Percentiles rank a stretch among this genome's conserved stretches.
Evolutionary conservation across 257 asterid genomes (phyloP).

Genomic region (Capsicum rhomboideum): DNA sequence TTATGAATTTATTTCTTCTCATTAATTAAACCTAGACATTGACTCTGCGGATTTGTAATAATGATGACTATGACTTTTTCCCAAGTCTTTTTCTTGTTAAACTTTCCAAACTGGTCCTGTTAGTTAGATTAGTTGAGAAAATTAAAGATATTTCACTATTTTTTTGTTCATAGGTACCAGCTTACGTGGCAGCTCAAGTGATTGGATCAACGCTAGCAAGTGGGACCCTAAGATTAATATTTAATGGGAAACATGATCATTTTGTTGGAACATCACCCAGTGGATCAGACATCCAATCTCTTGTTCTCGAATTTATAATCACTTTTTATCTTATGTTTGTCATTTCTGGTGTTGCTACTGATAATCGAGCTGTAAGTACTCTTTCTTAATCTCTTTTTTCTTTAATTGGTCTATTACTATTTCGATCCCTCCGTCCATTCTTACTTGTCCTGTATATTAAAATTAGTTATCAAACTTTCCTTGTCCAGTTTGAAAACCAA

Average conservation of each 20-base stretch:
- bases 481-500: too few species aligned
- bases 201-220: constrained; percentile 31
- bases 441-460: too few species aligned
- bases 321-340: constrained; percentile 36
- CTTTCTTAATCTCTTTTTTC: not conserved
- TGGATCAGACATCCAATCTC: constrained; percentile 23
- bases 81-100: not conserved
- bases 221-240: constrained; percentile 20
- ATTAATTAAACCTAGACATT: not conserved
- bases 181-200: constrained; percentile 16
- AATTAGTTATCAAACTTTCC: too few species aligned
- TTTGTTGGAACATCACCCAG: constrained; percentile 21
- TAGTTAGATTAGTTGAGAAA: constrained; percentile 1
- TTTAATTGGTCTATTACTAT: too few species aligned
- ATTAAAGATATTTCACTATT: not conserved
- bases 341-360: constrained; percentile 24
- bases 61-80: not conserved
- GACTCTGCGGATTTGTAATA: not conserved
- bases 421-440: too few species aligned
- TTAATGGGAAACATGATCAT: constrained; percentile 7
- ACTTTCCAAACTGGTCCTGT: not conserved
- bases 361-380: constrained; percentile 23
- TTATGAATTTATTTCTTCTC: not conserved
- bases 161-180: constrained; percentile 37
- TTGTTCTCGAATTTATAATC: constrained; percentile 25